Base-by-base conservation (phyloP, 495 filamentous ascomycete species). In the Melanomma pulvis-pyrius region DNA sequence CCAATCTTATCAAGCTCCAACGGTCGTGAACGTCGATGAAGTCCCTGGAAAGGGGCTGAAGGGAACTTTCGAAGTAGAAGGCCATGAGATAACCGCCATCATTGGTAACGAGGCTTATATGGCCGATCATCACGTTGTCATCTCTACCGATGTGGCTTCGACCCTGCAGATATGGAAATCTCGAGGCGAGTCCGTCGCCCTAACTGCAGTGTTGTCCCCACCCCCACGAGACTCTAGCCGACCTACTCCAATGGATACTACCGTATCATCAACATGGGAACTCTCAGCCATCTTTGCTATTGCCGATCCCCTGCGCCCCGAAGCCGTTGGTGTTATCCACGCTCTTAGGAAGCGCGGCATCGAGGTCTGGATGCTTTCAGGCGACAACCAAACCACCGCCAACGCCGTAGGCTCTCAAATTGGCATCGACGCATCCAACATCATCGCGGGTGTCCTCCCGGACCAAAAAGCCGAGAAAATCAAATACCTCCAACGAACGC, bases 321-420 rank as follows among this genome's bases (percentile, higher is more conserved):
- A 96, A 73, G 87, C 93, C 0, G 74, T 80, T 21, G 65, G 74
- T 7, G 84, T 93, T 29, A 84, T 97, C 69, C 72, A 76, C 6
- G 79, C 87, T n/a, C 86, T 98, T 6, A 83, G 86, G 59, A 75
- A 83, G 24, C 83, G 82, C 26, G 83, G 83, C 61, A 87, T 91
- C 57, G 81, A 84, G 2, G 89, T 96, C 26, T 97, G 87, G 85
- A 96, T 98, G 91, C 88, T 96, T 48, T 94, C 92, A 2, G 93
- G 93, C 17, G 93, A 98, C 75, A 90, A 90, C 66, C 82, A 82
- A 1, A 84, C 78, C 24, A 92, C 93, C 1, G 85, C 85, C 15
- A 71, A 79, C 26, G 83, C 85, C 6, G 84, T 97, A n/a, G 93
- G 90, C 0, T 76, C 80, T 2, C 84, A 86, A 74, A 79, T 97